Percentiles rank a stretch among this genome's conserved stretches.
phyloP scores from a whole-genome alignment of 2,329 filamentous ascomycete genomes.

The Ceratocystis alfenasii region DNA sequence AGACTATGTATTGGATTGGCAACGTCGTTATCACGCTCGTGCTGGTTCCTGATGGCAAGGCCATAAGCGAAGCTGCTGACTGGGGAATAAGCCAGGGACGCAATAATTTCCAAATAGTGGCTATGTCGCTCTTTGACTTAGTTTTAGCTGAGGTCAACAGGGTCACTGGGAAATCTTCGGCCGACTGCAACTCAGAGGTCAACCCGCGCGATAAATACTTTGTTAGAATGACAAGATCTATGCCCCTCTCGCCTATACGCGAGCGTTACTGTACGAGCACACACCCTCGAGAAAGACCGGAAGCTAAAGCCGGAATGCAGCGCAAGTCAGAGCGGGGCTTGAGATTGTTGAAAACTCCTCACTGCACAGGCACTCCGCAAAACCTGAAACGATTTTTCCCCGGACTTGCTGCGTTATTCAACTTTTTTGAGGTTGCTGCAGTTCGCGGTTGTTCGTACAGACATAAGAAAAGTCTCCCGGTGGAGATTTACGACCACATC shows the following conservation, averaged over 20 bases:
- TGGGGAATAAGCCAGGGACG: conserved; percentile 23
- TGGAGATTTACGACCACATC: not conserved
- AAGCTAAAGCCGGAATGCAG: conserved; percentile 12
- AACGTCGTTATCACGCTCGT: conserved; percentile 22
- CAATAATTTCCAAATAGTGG: conserved; percentile 23
- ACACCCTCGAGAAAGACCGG: conserved; percentile 22
- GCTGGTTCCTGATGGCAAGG: conserved; percentile 21
- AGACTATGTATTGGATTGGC: conserved; percentile 23
- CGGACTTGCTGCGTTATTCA: not conserved
- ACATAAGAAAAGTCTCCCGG: too few species aligned
- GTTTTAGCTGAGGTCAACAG: conserved; percentile 24
- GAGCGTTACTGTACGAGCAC: conserved; percentile 21
- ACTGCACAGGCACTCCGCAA: not conserved
- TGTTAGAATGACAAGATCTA: not conserved
- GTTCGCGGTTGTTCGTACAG: not conserved
- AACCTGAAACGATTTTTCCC: not conserved
- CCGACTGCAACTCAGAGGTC: too few species aligned
- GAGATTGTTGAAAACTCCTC: not conserved
- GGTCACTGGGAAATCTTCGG: not conserved
- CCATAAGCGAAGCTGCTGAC: conserved; percentile 22
- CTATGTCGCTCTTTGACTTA: conserved; percentile 24
- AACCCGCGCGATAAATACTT: not conserved
- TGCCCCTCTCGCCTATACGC: not conserved
- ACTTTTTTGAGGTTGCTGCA: not conserved
- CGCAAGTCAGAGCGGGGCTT: not conserved